phyloP scores from a whole-genome alignment of 2,329 filamentous ascomycete genomes.

The Pseudogymnoascus sp. region DNA sequence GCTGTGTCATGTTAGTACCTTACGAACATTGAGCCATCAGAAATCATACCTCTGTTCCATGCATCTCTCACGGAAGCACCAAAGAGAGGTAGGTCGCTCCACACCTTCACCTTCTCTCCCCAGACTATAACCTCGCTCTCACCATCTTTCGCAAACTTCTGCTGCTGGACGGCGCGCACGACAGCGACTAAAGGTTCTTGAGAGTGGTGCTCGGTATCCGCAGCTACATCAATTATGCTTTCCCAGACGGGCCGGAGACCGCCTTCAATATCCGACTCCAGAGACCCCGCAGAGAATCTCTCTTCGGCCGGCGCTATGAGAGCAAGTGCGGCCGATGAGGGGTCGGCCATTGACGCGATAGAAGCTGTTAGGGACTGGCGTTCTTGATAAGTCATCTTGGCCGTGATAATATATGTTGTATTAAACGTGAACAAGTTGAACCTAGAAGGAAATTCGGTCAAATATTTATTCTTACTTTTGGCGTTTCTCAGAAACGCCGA shows the following conservation, averaged over 20 bases:
- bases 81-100: slow-evolving; percentile 27
- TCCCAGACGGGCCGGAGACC: slow-evolving; percentile 56
- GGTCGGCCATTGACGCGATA: not conserved
- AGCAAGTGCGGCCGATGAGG: not conserved
- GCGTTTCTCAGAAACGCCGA: not conserved
- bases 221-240: slow-evolving; percentile 21
- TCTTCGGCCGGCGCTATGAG: not conserved
- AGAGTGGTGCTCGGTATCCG: slow-evolving; percentile 16
- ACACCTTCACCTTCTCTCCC: slow-evolving; percentile 19
- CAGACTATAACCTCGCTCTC: slow-evolving; percentile 17
- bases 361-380: not conserved
- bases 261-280: slow-evolving; percentile 59
- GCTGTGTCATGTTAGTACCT: slow-evolving; percentile 13
- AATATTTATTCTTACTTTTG: not conserved
- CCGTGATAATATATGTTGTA: not conserved
- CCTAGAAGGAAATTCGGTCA: not conserved
- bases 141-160: slow-evolving; percentile 14
- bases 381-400: not conserved
- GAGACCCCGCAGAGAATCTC: slow-evolving; percentile 25
- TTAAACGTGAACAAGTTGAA: not conserved
- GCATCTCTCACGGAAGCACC: slow-evolving; percentile 23
- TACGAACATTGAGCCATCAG: not conserved
- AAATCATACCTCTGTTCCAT: slow-evolving; percentile 24
- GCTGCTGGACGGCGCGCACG: slow-evolving; percentile 16
- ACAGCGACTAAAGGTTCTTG: slow-evolving; percentile 23